Percentiles rank a stretch among this genome's conserved stretches.
Conservation (phyloP, 2,329 filamentous ascomycete genomes). For the Madurella fahalii region DNA sequence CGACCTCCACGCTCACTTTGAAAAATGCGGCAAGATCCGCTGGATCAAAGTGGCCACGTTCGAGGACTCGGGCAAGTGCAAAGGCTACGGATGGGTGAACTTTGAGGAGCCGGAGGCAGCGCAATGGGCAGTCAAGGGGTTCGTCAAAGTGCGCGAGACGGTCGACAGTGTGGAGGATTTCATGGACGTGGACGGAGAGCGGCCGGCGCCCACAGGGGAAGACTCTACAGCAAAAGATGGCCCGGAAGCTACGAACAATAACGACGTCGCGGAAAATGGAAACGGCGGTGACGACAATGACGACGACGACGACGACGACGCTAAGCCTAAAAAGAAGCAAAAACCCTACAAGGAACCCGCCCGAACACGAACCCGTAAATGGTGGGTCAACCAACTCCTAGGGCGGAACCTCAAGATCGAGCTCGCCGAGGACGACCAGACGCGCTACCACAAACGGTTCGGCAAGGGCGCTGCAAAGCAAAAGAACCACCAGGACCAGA, state of each 20-base stretch:
- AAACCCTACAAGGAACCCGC: conserved; percentile 37
- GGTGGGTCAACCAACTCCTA: conserved; percentile 81
- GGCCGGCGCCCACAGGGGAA: conserved; percentile 24
- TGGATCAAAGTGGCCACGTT: conserved; percentile 91
- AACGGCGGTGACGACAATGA: conserved; percentile 39
- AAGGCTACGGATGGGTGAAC: conserved; percentile 93
- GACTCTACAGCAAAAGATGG: conserved; percentile 41
- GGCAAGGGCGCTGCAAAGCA: conserved; percentile 60
- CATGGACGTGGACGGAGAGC: conserved; percentile 52
- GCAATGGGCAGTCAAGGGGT: conserved; percentile 74
- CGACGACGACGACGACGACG: conserved; percentile 31
- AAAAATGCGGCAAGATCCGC: conserved; percentile 76
- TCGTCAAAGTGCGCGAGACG: conserved; percentile 65
- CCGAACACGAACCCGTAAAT: conserved; percentile 59
- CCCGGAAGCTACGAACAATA: no score
- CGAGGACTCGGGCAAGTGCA: conserved; percentile 95
- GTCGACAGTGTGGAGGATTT: conserved; percentile 61
- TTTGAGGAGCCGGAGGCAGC: conserved; percentile 78
- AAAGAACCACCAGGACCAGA: conserved; percentile 24
- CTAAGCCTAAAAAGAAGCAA: conserved; percentile 26
- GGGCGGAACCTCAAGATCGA: conserved; percentile 83
- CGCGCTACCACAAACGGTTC: conserved; percentile 90
- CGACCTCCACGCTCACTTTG: conserved; percentile 74
- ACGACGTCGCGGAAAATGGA: conserved; percentile 36
- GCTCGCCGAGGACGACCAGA: conserved; percentile 86